Evolutionary conservation across 345 rosid species (phyloP).

Genomic region (Ailanthus altissimus): DNA sequence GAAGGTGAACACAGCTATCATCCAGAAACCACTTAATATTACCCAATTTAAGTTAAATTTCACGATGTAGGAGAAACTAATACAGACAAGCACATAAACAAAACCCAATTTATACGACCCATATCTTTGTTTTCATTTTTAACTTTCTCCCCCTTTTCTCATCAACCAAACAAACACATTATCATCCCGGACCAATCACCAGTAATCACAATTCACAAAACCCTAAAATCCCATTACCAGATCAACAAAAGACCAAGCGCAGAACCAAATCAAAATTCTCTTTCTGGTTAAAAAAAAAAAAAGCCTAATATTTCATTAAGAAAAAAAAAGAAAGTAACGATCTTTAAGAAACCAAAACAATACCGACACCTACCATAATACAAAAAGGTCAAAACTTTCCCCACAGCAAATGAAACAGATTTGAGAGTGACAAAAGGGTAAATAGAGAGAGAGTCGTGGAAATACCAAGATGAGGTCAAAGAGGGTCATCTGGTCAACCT

Average conservation of each 20-base stretch:
- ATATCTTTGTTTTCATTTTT: background rate
- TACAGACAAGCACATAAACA: background rate
- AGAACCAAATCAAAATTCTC: background rate
- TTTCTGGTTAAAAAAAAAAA: background rate
- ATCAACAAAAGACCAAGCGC: background rate
- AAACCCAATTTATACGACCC: background rate
- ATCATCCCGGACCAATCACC: background rate
- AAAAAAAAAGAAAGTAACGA: too few species aligned
- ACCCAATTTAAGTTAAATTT: background rate
- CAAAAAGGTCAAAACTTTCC: background rate
- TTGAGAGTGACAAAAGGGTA: background rate
- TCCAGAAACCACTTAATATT: background rate
- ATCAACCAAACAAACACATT: background rate
- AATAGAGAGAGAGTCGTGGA: background rate
- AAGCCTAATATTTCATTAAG: background rate
- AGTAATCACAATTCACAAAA: background rate
- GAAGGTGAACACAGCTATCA: background rate
- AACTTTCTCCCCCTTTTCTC: background rate
- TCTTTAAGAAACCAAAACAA: background rate
- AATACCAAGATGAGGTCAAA: constrained; percentile 59
- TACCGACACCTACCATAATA: background rate
- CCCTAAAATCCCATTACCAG: background rate
- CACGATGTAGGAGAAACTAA: background rate
- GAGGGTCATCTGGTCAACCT: constrained; percentile 53
- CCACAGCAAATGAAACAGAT: background rate